These are phyloP conservation scores for Zymoseptoria pseudotritici DNA, from an alignment of 2,329 filamentous ascomycete genomes.

Conservation along the genomic window DNA sequence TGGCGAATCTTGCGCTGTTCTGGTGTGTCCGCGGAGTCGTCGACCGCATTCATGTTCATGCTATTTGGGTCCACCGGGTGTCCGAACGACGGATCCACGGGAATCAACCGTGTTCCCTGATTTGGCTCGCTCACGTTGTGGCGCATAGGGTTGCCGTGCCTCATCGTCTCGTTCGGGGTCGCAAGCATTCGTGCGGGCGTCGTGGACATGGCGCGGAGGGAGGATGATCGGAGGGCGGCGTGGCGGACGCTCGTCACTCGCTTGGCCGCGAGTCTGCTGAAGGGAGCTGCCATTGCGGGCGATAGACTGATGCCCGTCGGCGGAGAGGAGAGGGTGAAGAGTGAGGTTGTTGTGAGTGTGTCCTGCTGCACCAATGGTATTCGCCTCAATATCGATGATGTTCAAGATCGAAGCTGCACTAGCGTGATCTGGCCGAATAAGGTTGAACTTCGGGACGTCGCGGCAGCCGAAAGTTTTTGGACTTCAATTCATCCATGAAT, in stretches of 20 bases:
- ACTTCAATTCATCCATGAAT: neutral
- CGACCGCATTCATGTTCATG: slow-evolving; percentile 37
- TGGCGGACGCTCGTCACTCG: slow-evolving; percentile 44
- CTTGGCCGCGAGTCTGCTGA: slow-evolving; percentile 66
- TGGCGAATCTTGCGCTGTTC: slow-evolving; percentile 83
- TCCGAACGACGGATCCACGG: slow-evolving; percentile 58
- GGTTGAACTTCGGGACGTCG: too few relatives aligned
- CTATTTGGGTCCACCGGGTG: slow-evolving; percentile 40
- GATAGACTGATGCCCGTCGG: slow-evolving; percentile 8
- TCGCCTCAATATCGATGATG: slow-evolving; percentile 3
- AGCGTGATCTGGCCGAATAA: too few relatives aligned
- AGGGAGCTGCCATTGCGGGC: slow-evolving; percentile 58
- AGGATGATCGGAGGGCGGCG: slow-evolving; percentile 33
- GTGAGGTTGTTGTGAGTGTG: neutral
- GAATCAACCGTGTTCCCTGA: slow-evolving; percentile 54
- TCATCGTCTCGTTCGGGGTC: slow-evolving; percentile 37
- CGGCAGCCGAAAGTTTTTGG: neutral
- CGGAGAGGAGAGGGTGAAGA: slow-evolving; percentile 6
- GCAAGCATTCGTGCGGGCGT: slow-evolving; percentile 57
- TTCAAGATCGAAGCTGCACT: neutral
- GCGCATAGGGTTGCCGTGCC: slow-evolving; percentile 8
- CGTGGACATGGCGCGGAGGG: slow-evolving; percentile 58
- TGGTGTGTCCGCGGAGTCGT: slow-evolving; percentile 40
- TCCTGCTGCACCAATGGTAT: neutral
- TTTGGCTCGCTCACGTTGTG: slow-evolving; percentile 27